A percentile compares a stretch with the other conserved stretches of the same genome.
phyloP scores from a whole-genome alignment of 2,329 filamentous ascomycete species.

The Plectosphaerella plurivora region DNA sequence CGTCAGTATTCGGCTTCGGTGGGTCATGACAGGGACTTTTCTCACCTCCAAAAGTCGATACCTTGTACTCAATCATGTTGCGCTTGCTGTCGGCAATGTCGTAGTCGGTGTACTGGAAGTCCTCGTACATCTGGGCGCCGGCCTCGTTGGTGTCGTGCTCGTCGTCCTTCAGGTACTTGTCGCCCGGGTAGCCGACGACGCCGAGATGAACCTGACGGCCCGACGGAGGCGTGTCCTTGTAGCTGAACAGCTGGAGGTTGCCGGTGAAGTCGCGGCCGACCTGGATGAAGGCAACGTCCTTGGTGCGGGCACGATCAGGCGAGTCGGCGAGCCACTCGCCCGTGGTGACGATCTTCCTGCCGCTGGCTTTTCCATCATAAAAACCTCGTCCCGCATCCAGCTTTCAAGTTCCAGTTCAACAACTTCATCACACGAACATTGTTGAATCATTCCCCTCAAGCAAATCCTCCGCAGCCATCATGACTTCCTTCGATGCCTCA shows the following conservation, averaged over 20 bases:
- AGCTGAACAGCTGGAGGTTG: slow-evolving; percentile 15
- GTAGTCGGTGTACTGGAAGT: slow-evolving; percentile 16
- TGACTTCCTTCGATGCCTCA: neutral
- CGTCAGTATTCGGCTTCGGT: too few relatives aligned
- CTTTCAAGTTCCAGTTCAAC: too few relatives aligned
- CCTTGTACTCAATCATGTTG: slow-evolving; percentile 23
- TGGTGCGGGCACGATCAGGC: slow-evolving; percentile 7
- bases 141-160: slow-evolving; percentile 19
- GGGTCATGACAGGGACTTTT: neutral
- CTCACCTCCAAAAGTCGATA: slow-evolving; percentile 23
- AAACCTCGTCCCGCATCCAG: too few relatives aligned
- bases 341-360: slow-evolving; percentile 14
- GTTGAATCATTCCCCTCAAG: too few relatives aligned
- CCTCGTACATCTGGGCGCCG: slow-evolving; percentile 28
- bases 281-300: slow-evolving; percentile 20
- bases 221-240: slow-evolving; percentile 9
- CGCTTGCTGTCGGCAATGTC: slow-evolving; percentile 13
- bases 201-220: slow-evolving; percentile 13
- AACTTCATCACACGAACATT: too few relatives aligned
- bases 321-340: slow-evolving; percentile 14
- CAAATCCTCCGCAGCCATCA: neutral
- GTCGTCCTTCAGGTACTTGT: slow-evolving; percentile 12
- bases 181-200: slow-evolving; percentile 28
- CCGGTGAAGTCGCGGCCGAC: slow-evolving; percentile 17
- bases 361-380: slow-evolving; percentile 1